phyloP scores from a whole-genome alignment of 1,284 basidiomycete genomes.

The Anthracocystis panici-leucophaei region DNA sequence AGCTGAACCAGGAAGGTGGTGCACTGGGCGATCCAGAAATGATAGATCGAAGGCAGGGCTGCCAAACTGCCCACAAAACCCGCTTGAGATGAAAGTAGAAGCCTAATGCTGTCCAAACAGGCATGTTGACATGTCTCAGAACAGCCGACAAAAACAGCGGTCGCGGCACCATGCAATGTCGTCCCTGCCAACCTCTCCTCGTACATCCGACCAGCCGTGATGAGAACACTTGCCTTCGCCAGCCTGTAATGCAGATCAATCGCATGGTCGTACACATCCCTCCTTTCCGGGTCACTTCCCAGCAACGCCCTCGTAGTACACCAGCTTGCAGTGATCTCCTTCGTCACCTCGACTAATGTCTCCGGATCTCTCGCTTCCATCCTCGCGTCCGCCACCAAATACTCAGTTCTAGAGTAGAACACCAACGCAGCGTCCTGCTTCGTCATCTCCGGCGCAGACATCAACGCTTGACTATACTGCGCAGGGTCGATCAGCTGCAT shows the following conservation, averaged over 20 bases:
- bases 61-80: constrained; percentile 13
- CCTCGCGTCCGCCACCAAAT: constrained; percentile 9
- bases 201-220: constrained; percentile 8
- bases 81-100: background rate
- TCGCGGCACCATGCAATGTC: background rate
- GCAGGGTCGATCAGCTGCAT: constrained; percentile 27
- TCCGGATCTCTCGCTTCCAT: background rate
- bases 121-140: constrained; percentile 5
- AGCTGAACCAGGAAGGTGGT: constrained; percentile 18
- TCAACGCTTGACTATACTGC: constrained; percentile 20
- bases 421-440: constrained; percentile 36
- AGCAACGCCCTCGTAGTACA: constrained; percentile 11
- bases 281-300: constrained; percentile 11
- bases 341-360: background rate
- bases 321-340: constrained; percentile 17
- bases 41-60: constrained; percentile 25
- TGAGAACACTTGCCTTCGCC: constrained; percentile 10
- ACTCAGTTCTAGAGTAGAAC: constrained; percentile 18
- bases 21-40: constrained; percentile 20
- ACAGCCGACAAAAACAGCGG: background rate
- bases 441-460: background rate
- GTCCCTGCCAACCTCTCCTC: background rate
- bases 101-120: constrained; percentile 17
- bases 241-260: constrained; percentile 22
- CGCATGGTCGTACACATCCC: constrained; percentile 21